phyloP scores from a whole-genome alignment of 805 yeast genomes.

The Cyberlindnera veronae region DNA sequence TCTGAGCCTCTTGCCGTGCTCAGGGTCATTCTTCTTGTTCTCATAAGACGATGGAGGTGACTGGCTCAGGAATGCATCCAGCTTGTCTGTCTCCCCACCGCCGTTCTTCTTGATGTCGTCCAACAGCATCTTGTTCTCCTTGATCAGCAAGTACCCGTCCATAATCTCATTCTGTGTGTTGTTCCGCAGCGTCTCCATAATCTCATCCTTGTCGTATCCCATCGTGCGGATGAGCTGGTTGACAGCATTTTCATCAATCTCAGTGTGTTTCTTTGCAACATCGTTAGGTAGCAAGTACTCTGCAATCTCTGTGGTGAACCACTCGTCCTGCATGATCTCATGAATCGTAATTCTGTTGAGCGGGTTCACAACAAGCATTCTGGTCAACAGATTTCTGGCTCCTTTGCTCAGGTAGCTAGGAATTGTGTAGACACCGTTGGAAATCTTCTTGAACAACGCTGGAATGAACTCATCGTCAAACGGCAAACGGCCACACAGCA shows the following conservation, averaged over 20 bases:
- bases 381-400: conserved; percentile 75
- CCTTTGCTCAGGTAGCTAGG: conserved; percentile 86
- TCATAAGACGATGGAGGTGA: conserved; percentile 45
- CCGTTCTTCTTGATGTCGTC: conserved; percentile 40
- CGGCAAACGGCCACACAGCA: conserved; percentile 94
- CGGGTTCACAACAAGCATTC: conserved; percentile 94
- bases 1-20: conserved; percentile 21
- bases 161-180: conserved; percentile 69
- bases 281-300: conserved; percentile 65
- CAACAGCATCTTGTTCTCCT: conserved; percentile 70
- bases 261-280: conserved; percentile 29
- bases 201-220: conserved; percentile 88
- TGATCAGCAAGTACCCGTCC: conserved; percentile 81
- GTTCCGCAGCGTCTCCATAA: conserved; percentile 62
- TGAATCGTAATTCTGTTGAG: conserved; percentile 88
- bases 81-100: conserved; percentile 36
- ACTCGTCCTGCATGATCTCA: conserved; percentile 89
- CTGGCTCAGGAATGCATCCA: conserved; percentile 56
- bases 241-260: conserved; percentile 71
- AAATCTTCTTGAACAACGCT: conserved; percentile 85
- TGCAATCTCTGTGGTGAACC: conserved; percentile 83
- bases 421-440: conserved; percentile 87
- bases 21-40: conserved; percentile 15
- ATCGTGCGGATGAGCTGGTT: conserved; percentile 71
- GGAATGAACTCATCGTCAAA: conserved; percentile 97